Evolutionary conservation across 2,329 filamentous ascomycete genomes (phyloP).

Genomic region (Fusarium chlamydosporum): DNA sequence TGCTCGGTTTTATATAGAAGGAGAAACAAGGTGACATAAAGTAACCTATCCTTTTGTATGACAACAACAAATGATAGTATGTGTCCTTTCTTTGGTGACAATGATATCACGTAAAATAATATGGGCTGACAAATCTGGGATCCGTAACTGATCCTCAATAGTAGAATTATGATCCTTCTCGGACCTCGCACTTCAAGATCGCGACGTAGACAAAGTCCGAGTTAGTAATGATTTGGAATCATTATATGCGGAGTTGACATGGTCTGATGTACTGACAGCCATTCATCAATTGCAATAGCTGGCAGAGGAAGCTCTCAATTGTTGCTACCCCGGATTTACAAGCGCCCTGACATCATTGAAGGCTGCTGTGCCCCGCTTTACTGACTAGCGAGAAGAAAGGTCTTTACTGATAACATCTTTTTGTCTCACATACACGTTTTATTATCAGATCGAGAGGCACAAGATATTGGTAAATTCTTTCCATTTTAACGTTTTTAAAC

Average conservation of each 20-base stretch:
- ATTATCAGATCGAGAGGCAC: conserved; percentile 6
- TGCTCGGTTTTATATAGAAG: not conserved
- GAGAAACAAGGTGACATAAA: not conserved
- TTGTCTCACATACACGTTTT: conserved; percentile 8
- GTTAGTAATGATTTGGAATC: conserved; percentile 13
- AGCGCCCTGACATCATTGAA: conserved; percentile 40
- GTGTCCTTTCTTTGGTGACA: conserved; percentile 6
- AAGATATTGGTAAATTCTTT: conserved; percentile 5
- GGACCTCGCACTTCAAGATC: conserved; percentile 16
- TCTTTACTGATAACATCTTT: conserved; percentile 12
- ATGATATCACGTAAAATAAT: conserved; percentile 24
- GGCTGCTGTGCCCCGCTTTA: conserved; percentile 22
- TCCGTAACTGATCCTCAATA: not conserved
- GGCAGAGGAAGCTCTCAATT: not conserved
- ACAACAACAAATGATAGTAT: not conserved
- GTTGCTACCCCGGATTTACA: conserved; percentile 43
- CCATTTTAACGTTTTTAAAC: conserved; percentile 16
- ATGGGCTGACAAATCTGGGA: conserved; percentile 33
- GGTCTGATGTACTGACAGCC: not conserved
- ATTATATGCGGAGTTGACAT: conserved; percentile 17
- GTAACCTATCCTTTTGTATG: not conserved
- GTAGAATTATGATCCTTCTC: not conserved
- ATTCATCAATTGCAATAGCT: not conserved
- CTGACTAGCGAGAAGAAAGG: conserved; percentile 13
- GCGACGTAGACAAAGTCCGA: conserved; percentile 1